phyloP scores from a whole-genome alignment of 2,329 filamentous ascomycete species.

The Epichloe glyceriae region DNA sequence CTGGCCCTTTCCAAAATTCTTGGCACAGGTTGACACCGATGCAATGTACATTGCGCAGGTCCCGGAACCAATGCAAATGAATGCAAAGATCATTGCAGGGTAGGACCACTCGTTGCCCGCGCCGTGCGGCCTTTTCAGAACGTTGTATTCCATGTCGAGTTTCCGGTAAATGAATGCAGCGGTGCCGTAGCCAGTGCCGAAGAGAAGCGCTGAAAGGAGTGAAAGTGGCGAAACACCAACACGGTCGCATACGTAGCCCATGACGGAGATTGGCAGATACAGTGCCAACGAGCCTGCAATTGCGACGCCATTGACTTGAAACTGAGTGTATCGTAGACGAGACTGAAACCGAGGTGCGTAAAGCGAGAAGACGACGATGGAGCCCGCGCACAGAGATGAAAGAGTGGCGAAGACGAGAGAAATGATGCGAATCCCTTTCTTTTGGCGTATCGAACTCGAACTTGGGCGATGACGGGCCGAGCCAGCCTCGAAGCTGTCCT shows the following conservation, averaged over 20 bases:
- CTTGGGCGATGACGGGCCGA: slow-evolving; percentile 10
- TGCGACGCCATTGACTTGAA: slow-evolving; percentile 82
- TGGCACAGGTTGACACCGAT: slow-evolving; percentile 88
- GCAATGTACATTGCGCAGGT: slow-evolving; percentile 84
- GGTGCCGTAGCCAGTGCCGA: slow-evolving; percentile 69
- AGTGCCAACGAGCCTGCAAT: slow-evolving; percentile 78
- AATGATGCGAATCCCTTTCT: slow-evolving; percentile 26
- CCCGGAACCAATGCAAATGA: slow-evolving; percentile 68
- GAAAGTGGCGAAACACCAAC: slow-evolving; percentile 69
- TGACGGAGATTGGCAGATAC: slow-evolving; percentile 82
- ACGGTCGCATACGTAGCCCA: slow-evolving; percentile 87
- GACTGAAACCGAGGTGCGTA: slow-evolving; percentile 87
- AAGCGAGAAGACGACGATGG: slow-evolving; percentile 84
- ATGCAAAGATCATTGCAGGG: slow-evolving; percentile 71
- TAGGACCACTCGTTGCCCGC: slow-evolving; percentile 52
- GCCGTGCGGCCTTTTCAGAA: slow-evolving; percentile 21
- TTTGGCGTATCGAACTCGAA: slow-evolving; percentile 14
- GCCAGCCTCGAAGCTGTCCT: slow-evolving; percentile 8
- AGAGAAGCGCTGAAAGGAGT: slow-evolving; percentile 57
- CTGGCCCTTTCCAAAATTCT: slow-evolving; percentile 88
- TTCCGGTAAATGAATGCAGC: slow-evolving; percentile 64
- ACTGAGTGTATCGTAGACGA: slow-evolving; percentile 74
- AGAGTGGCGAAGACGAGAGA: slow-evolving; percentile 43
- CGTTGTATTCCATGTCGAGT: slow-evolving; percentile 33
- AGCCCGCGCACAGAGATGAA: slow-evolving; percentile 66